Conservation (phyloP, 2,329 filamentous ascomycete species). For the Phaeophleospora eucalypticola region DNA sequence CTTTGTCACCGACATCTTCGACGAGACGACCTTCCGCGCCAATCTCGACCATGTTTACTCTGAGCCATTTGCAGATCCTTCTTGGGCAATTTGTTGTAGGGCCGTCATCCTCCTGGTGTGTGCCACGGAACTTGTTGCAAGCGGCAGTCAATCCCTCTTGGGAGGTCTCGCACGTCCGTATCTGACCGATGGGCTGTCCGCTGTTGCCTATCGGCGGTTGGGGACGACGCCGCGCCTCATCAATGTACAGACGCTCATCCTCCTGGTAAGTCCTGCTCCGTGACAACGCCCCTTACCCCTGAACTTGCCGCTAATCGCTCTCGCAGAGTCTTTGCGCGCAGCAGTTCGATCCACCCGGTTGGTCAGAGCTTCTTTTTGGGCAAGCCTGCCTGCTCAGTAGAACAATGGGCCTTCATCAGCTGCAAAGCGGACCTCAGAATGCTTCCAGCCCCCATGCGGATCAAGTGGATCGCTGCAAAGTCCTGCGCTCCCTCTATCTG, state of each 20-base stretch:
- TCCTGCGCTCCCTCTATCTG: constrained; percentile 4
- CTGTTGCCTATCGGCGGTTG: constrained; percentile 1
- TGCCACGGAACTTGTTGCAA: not conserved
- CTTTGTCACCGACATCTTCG: constrained; percentile 5
- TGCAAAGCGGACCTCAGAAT: not conserved
- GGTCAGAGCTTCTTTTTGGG: constrained; percentile 7
- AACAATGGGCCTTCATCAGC: constrained; percentile 4
- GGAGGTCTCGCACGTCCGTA: not conserved
- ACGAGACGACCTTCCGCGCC: not conserved
- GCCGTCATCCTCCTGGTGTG: constrained; percentile 5
- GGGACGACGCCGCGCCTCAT: constrained; percentile 5
- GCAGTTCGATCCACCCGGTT: constrained; percentile 4
- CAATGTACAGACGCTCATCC: constrained; percentile 7
- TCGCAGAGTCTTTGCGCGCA: constrained; percentile 6
- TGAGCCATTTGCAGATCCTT: constrained; percentile 1
- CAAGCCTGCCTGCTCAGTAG: constrained; percentile 6
- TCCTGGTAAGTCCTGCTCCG: constrained; percentile 5
- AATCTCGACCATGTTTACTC: constrained; percentile 6
- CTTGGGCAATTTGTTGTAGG: constrained; percentile 5
- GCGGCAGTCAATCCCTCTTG: not conserved
- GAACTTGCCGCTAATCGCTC: too few species aligned
- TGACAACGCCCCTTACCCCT: too few species aligned
- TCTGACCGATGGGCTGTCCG: not conserved
- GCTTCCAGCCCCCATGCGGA: not conserved
- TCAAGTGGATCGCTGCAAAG: constrained; percentile 1